Percentiles rank a stretch among this genome's conserved stretches.
phyloP scores from a whole-genome alignment of 2,329 filamentous ascomycete genomes.

The Phialophora expanda region DNA sequence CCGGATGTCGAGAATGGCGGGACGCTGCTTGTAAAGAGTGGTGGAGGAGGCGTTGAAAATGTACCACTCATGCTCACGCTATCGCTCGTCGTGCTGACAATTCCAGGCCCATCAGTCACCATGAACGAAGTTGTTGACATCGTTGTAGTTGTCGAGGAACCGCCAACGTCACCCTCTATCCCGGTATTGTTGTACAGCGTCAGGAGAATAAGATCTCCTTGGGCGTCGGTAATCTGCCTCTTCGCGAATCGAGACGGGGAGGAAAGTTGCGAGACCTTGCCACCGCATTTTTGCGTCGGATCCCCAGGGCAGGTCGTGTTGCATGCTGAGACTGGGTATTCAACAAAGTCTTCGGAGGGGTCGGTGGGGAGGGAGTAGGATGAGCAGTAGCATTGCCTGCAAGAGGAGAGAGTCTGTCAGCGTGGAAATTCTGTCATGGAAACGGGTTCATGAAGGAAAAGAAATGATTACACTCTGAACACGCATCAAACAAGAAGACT shows the following conservation, averaged over 20 bases:
- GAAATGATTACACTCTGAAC: neutral
- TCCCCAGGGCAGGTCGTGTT: constrained; percentile 34
- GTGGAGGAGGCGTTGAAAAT: neutral
- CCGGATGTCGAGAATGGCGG: constrained; percentile 3
- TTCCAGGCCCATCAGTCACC: neutral
- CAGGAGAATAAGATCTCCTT: constrained; percentile 25
- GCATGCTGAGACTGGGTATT: constrained; percentile 34
- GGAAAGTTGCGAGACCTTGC: constrained; percentile 9
- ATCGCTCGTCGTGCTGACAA: constrained; percentile 6
- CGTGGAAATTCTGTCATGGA: neutral
- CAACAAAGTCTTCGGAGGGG: constrained; percentile 18
- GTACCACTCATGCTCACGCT: neutral
- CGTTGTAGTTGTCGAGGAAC: constrained; percentile 9
- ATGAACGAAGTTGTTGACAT: constrained; percentile 1
- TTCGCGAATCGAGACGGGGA: constrained; percentile 6
- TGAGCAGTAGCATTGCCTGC: constrained; percentile 32
- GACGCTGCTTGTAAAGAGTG: neutral
- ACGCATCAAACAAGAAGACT: constrained; percentile 1
- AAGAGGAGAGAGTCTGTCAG: neutral
- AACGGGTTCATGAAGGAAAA: neutral
- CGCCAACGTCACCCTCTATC: neutral
- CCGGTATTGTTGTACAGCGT: constrained; percentile 35
- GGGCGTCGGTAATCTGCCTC: constrained; percentile 21
- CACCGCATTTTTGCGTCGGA: constrained; percentile 31
- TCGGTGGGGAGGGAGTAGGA: constrained; percentile 8